Conservation (phyloP, 805 yeast genomes). For the Yamadazyma akitaensis region DNA sequence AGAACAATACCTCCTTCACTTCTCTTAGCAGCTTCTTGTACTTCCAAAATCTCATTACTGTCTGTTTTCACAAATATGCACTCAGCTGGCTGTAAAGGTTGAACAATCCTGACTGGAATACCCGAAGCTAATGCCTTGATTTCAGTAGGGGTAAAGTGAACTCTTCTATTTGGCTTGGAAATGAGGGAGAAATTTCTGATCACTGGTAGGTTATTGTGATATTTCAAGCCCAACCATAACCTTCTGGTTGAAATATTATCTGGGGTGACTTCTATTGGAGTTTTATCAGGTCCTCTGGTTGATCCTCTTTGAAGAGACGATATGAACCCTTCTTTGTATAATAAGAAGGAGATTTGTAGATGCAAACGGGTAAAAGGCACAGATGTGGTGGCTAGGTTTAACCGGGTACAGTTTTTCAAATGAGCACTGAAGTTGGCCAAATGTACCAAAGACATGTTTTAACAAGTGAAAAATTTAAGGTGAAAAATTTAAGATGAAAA, state of each 20-base stretch:
- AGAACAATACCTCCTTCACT: slow-evolving; percentile 73
- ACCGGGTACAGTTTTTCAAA: slow-evolving; percentile 80
- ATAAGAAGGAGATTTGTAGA: slow-evolving; percentile 75
- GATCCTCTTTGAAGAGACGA: slow-evolving; percentile 84
- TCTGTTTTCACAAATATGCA: slow-evolving; percentile 64
- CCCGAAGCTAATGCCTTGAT: slow-evolving; percentile 75
- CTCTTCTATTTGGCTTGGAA: slow-evolving; percentile 81
- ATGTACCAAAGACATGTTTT: slow-evolving; percentile 77
- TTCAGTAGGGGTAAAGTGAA: slow-evolving; percentile 60
- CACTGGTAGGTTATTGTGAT: slow-evolving; percentile 76
- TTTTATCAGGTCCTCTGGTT: slow-evolving; percentile 74
- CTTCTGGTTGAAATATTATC: slow-evolving; percentile 84
- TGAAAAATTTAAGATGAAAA: slow-evolving; percentile 3
- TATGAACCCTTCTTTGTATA: slow-evolving; percentile 88
- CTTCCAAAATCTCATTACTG: slow-evolving; percentile 53
- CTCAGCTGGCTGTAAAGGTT: slow-evolving; percentile 88
- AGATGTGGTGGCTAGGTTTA: slow-evolving; percentile 67
- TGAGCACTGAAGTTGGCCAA: slow-evolving; percentile 86
- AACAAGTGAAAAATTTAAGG: neutral
- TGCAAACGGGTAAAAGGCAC: slow-evolving; percentile 83
- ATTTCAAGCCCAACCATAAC: slow-evolving; percentile 89
- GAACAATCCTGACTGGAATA: slow-evolving; percentile 64
- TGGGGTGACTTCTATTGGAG: slow-evolving; percentile 74
- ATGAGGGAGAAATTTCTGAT: slow-evolving; percentile 67
- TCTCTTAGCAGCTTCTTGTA: slow-evolving; percentile 81